Base-by-base conservation (phyloP, 1,284 basidiomycete genomes). In the Boletus mariae region DNA sequence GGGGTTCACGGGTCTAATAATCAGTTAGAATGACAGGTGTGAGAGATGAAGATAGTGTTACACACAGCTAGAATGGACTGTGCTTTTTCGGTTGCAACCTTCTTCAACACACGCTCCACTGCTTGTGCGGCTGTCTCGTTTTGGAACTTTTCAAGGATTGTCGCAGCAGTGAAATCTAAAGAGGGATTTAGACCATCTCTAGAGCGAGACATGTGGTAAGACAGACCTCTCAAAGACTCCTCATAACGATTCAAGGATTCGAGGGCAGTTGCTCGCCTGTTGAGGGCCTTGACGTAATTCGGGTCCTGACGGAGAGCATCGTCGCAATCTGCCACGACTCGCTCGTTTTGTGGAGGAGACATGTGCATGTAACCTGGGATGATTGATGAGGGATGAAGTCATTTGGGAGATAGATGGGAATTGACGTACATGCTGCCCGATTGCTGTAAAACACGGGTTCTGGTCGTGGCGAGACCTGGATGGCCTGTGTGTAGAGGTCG, bases 371-470 rank as follows among this genome's bases (percentile, higher is more conserved):
- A 98, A 71, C 91, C 90, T 93, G 42, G 56, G 6, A 47, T 38
- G 8, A 38, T 12, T 37, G 15, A 20, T 20, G 20, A 20, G 20
- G 20, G 20, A 44, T 15, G 7, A 32, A 9, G 35, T 9, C 1
- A 9, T n/a, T 11, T 9, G 26, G 32, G 34, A 8, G 25, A 41
- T 25, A 11, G 29, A 40, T 12, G n/a, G 41, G 41, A 25, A 23
- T 13, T 5, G 34, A 73, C 85, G 61, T 57, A 93, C 95, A 98
- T 56, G 97, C 97, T 43, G 96, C 96, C 54, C 97, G 88, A 75
- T 99, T 99, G 70, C 91, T 93, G 81, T 87, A 98, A 76, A 92
- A 99, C 47, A 98, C 94, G 31, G 96, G 88, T 68, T 97, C 92
- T 28, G 91, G 85, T 68, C 85, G 87, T 35, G 90, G 87, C 2